Base-by-base conservation (phyloP, 768 basidiomycete genomes). In the Kwoniella botswanensis region DNA sequence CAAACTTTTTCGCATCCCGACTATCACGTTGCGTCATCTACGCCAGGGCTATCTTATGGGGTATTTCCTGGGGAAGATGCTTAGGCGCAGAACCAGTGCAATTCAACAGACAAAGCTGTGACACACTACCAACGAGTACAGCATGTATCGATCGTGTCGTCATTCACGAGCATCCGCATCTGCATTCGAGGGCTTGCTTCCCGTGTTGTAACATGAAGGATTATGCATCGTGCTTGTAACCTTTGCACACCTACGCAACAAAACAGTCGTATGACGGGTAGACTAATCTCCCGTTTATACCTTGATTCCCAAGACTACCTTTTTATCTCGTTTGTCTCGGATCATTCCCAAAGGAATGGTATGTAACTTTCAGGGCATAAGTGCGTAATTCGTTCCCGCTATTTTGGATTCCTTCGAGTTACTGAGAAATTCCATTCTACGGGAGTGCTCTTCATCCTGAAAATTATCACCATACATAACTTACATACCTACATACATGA, bases 261-360 rank as follows among this genome's bases (percentile, higher is more conserved):
- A n/a, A n/a, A n/a, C n/a, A n/a, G n/a, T n/a, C n/a, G 29, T 58
- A 42, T n/a, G 13, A 42, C 59, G 59, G 59, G 59, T 61, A 61
- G 59, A 43, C 59, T 61, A 61, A 61, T n/a, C 9, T 55, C 21
- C 54, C n/a, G 54, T 24, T 11, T 55, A 35, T 35, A 35, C 15
- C 41, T 59, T 22, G 15, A 59, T 29, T 22, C 57, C 57, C n/a
- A 15, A 52, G 15, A 52, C 50, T 22, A 59, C 7, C 18, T 58
- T 58, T 26, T 21, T 58, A 24, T 15, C 29, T 29, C 24, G 21
- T 26, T 26, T 58, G 26, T 24, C 21, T 26, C 15, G 21, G 21
- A 21, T 58, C 26, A 50, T 50, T 50, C 12, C 46, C 18, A 13
- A 50, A 50, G 18, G 18, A 50, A 50, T 50, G 46, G 18, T 50